These are phyloP conservation scores for Cardamine occulta DNA, from an alignment of 345 rosid species.

Conservation along the genomic window DNA sequence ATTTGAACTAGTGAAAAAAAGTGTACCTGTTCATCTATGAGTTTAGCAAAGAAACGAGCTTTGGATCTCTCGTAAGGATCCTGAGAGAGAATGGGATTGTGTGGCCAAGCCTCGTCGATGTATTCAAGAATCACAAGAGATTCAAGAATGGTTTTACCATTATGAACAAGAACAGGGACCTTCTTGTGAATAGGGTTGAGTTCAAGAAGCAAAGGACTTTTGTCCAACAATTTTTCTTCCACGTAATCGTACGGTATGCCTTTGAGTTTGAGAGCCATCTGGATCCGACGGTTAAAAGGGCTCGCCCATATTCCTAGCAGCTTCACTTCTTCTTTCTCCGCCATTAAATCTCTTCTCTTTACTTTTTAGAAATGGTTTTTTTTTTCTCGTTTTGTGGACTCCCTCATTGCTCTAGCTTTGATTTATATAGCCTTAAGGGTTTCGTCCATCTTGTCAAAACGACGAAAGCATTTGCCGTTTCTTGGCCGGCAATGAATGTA, in stretches of 20 bases:
- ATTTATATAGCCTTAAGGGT: slow-evolving; percentile 36
- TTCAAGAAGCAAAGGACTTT: slow-evolving; percentile 47
- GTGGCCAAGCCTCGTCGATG: slow-evolving; percentile 55
- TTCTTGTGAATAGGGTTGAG: slow-evolving; percentile 53
- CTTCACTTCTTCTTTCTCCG: slow-evolving; percentile 49
- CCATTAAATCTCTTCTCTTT: slow-evolving; percentile 26
- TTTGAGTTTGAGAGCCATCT: slow-evolving; percentile 53
- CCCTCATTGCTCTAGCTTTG: neutral
- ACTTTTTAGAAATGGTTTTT: slow-evolving; percentile 15
- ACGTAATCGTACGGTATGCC: slow-evolving; percentile 50
- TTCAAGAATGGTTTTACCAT: slow-evolving; percentile 48
- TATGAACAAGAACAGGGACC: slow-evolving; percentile 56
- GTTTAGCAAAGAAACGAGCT: slow-evolving; percentile 51
- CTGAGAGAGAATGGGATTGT: slow-evolving; percentile 47
- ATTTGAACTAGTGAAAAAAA: neutral
- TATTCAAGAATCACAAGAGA: slow-evolving; percentile 53
- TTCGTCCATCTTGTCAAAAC: slow-evolving; percentile 1
- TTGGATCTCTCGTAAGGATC: slow-evolving; percentile 51
- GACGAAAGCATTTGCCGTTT: slow-evolving; percentile 7
- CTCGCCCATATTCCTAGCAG: slow-evolving; percentile 52
- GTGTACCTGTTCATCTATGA: slow-evolving; percentile 46
- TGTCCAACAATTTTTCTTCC: slow-evolving; percentile 45
- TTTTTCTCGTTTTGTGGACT: neutral
- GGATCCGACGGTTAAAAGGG: slow-evolving; percentile 48
- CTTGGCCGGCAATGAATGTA: neutral